Evolutionary conservation across 306 rosid genomes (phyloP), one percentile per base, ranked within the genome.

Genomic region (Boehmeria nivea): DNA sequence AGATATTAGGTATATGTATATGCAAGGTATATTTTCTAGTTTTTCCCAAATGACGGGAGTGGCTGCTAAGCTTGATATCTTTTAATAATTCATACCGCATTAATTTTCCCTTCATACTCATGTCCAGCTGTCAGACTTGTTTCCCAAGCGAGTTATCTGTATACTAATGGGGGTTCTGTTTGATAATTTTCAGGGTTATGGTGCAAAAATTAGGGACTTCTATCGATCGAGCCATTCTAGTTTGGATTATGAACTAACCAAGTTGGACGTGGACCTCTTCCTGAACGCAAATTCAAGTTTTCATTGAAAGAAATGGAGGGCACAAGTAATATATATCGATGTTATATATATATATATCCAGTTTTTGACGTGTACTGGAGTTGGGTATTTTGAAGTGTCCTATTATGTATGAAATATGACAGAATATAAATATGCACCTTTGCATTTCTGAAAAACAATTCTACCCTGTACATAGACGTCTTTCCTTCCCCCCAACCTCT

Each of bases 351-450:
- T 18, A 33, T 53, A 31, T 14, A 62, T 76, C 79, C 78, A 70
- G 72, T 81, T 78, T 78, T 69, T 78, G 74, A 76, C 66, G 8
- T 49, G 65, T 54, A 66, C 67, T 65, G 73, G 82, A 78, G 60
- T 57, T 59, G 22, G 72, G 16, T 40, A 40, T 40, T 12, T 40
- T 40, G 45, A n/a, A n/a, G n/a, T n/a, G n/a, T n/a, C n/a, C n/a
- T n/a, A n/a, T n/a, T n/a, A n/a, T n/a, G n/a, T n/a, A n/a, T n/a
- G n/a, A n/a, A n/a, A n/a, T n/a, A n/a, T n/a, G n/a, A n/a, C n/a
- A n/a, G n/a, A n/a, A n/a, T n/a, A n/a, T n/a, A n/a, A n/a, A n/a
- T n/a, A n/a, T n/a, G n/a, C n/a, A n/a, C n/a, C n/a, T n/a, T n/a
- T n/a, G n/a, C n/a, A n/a, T n/a, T n/a, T n/a, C n/a, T n/a, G n/a